Evolutionary conservation across 73 alveolate species (phyloP).

Genomic region (Breviolum minutum): DNA sequence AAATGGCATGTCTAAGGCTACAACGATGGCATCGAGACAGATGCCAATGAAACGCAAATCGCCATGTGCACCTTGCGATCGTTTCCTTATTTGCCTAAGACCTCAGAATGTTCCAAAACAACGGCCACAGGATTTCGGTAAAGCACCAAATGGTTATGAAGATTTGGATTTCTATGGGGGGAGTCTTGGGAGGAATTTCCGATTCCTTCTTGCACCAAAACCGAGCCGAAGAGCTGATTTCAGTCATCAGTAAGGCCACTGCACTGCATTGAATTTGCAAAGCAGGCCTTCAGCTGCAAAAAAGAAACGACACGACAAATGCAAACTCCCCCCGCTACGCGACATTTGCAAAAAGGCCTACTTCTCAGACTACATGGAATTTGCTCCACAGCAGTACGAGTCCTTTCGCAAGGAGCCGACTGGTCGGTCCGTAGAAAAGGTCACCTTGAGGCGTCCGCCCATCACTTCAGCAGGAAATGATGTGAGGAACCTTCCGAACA

Average conservation of each 20-base stretch:
- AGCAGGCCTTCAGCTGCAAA: constrained; percentile 26
- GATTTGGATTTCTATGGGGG: not conserved
- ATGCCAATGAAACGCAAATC: constrained; percentile 79
- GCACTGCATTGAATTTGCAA: constrained; percentile 90
- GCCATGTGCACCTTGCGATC: constrained; percentile 90
- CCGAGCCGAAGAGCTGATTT: too few species aligned
- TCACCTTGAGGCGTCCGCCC: not conserved
- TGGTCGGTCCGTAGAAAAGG: not conserved
- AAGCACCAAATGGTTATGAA: not conserved
- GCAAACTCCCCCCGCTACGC: not conserved
- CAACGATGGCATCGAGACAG: constrained; percentile 85
- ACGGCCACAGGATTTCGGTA: too few species aligned
- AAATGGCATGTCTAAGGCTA: constrained; percentile 8
- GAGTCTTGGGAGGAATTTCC: too few species aligned
- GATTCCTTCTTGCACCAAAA: not conserved
- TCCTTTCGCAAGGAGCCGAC: constrained; percentile 79
- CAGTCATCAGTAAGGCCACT: constrained; percentile 85
- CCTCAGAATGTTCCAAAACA: not conserved
- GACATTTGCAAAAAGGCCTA: constrained; percentile 19
- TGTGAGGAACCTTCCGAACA: not conserved
- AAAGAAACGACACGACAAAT: too few species aligned
- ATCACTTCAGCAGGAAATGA: not conserved
- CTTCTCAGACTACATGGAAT: constrained; percentile 88
- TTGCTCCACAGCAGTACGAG: constrained; percentile 95
- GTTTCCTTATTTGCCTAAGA: constrained; percentile 31